A percentile compares a stretch with the other conserved stretches of the same genome.
phyloP scores from a whole-genome alignment of 2,329 filamentous ascomycete species.

The Cryphonectria radicalis region DNA sequence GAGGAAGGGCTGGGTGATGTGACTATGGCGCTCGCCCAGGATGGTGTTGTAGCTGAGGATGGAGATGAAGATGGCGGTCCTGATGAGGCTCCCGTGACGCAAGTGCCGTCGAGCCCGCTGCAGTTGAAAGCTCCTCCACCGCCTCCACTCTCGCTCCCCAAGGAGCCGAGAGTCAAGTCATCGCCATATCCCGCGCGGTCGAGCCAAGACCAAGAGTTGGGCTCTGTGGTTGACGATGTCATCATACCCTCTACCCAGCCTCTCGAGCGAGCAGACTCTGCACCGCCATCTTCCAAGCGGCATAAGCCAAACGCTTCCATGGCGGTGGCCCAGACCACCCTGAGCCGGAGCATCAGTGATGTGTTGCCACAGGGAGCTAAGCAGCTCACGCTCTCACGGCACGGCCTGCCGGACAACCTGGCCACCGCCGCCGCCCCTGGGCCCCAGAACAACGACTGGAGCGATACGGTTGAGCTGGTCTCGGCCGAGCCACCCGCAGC shows the following conservation, averaged over 20 bases:
- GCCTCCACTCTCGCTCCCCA: neutral
- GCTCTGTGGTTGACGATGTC: neutral
- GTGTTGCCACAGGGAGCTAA: conserved; percentile 14
- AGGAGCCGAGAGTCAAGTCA: neutral
- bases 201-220: conserved; percentile 3
- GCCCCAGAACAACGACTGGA: conserved; percentile 17
- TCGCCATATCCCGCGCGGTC: too few relatives aligned
- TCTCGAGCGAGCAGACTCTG: conserved; percentile 37
- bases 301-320: conserved; percentile 29
- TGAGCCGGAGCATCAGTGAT: conserved; percentile 42
- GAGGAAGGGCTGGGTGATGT: conserved; percentile 7
- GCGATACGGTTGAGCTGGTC: conserved; percentile 5
- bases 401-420: neutral
- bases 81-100: conserved; percentile 2
- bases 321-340: conserved; percentile 31
- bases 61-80: neutral
- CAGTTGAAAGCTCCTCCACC: neutral
- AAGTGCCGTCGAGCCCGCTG: conserved; percentile 15
- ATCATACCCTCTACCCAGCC: conserved; percentile 19
- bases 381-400: conserved; percentile 31
- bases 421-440: too few relatives aligned
- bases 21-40: neutral
- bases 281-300: conserved; percentile 39
- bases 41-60: neutral
- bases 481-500: conserved; percentile 53